Evolutionary conservation across 1,284 basidiomycete genomes (phyloP), one percentile per base, ranked within the genome.

Genomic region (Leccinum fuscescens): DNA sequence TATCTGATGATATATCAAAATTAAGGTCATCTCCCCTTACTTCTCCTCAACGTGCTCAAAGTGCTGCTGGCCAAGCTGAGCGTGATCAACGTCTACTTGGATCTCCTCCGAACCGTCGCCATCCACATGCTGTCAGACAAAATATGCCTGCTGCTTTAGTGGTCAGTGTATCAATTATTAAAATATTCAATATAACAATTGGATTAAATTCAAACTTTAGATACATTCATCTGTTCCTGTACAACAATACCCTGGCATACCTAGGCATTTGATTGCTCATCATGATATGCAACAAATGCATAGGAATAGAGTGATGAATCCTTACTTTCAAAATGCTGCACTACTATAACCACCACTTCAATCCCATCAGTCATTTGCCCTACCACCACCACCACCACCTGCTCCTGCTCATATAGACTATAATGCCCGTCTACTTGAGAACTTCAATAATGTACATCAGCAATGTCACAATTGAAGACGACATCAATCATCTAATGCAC

Each of bases 241-340:
- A 31, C 6, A 57, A 2, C 60, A 62, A 52, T 62, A 57, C 53
- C 42, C 60, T 62, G 54, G 12, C 2, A 51, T 51, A 51, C 49
- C 49, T 6, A 12, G 4, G 1, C n/a, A 55, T 31, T 15, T n/a
- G 8, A 55, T 55, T 44, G 39, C 24, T 20, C 39, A 55, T 55
- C 39, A 44, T 44, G 27, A 55, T 1, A 37, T 44, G 24, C 54
- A 55, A 44, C 11, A 14, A 5, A 29, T 44, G 1, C 11, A 17
- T n/a, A 48, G 44, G 12, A 48, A 44, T 2, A 44, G 17, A n/a
- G n/a, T 20, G 0, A 44, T 44, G 4, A 27, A 27, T 6, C 27
- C 27, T 2, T 27, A 27, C 27, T 27, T 27, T 27, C 27, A 27
- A 27, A 27, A 27, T 27, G 27, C 27, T 8, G 29, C 29, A 29